A percentile compares a stretch with the other conserved stretches of the same genome.
Evolutionary conservation across 352 stramenopile species (phyloP).

Genomic region (Chrysophaeum taylorii): DNA sequence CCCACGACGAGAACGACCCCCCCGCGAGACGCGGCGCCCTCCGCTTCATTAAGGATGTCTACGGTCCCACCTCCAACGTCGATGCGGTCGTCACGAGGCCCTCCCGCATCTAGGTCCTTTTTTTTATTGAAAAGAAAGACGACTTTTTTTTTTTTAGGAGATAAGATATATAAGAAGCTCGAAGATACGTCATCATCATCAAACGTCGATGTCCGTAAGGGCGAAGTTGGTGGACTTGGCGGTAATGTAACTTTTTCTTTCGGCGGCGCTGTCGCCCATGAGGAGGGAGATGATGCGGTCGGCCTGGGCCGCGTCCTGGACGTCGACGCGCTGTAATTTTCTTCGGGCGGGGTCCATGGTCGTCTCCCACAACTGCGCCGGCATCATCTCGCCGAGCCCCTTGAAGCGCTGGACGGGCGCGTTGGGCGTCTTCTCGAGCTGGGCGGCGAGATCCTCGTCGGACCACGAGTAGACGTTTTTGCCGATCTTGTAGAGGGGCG

Average conservation of each 20-base stretch:
- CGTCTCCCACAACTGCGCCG: slow-evolving; percentile 56
- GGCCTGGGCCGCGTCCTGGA: slow-evolving; percentile 49
- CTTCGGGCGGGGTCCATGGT: slow-evolving; percentile 56
- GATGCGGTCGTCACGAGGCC: no score
- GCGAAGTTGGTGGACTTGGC: slow-evolving; percentile 45
- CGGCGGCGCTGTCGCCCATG: slow-evolving; percentile 59
- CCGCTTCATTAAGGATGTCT: no score
- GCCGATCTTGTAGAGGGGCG: slow-evolving; percentile 62
- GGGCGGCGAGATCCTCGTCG: slow-evolving; percentile 26
- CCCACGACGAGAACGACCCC: no score
- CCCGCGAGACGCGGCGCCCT: no score
- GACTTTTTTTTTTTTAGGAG: no score
- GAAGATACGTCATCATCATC: no score
- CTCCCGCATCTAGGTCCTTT: no score
- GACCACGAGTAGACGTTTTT: slow-evolving; percentile 40
- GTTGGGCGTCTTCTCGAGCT: background rate
- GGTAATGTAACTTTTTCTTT: slow-evolving; percentile 57
- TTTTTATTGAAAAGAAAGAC: no score
- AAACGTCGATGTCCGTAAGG: slow-evolving; percentile 50
- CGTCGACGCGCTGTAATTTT: slow-evolving; percentile 47
- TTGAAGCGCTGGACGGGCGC: slow-evolving; percentile 55
- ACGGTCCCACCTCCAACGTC: no score
- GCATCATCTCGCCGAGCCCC: slow-evolving; percentile 65
- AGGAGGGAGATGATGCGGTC: slow-evolving; percentile 54
- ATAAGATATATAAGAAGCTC: no score